Percentiles rank a stretch among this genome's conserved stretches.
These are phyloP conservation scores for Oryza officinalis DNA, from an alignment of 176 grass and related monocot genomes.

Conservation along the genomic window DNA sequence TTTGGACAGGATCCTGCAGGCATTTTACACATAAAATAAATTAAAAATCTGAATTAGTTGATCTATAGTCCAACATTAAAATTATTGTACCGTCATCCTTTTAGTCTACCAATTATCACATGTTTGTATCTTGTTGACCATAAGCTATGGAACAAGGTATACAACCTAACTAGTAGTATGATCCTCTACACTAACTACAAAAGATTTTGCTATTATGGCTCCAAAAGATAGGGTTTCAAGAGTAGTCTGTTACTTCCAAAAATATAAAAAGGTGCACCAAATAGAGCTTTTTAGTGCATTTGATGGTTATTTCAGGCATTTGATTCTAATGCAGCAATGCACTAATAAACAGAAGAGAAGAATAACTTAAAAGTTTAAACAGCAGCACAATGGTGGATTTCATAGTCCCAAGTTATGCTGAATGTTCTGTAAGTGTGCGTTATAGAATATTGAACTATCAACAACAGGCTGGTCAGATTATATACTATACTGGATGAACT, in stretches of 20 bases:
- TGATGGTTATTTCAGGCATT: conserved; percentile 6
- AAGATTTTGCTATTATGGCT: not conserved
- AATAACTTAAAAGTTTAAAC: not conserved
- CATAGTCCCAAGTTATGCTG: not conserved
- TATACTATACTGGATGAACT: conserved; percentile 5
- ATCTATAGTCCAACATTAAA: not conserved
- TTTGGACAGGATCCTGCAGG: conserved; percentile 84
- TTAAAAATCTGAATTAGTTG: not conserved
- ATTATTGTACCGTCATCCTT: not conserved
- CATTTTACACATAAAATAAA: not conserved
- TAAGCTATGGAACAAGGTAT: conserved; percentile 17
- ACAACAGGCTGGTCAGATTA: conserved; percentile 14
- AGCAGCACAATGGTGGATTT: not conserved
- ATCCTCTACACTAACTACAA: not conserved
- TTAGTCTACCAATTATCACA: conserved; percentile 3
- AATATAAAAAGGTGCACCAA: not conserved
- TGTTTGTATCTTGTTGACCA: conserved; percentile 11
- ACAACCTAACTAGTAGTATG: not conserved
- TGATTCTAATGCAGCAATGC: not conserved
- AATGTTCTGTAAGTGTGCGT: not conserved
- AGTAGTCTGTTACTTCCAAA: not conserved
- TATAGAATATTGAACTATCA: conserved; percentile 14
- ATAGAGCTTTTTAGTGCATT: not conserved
- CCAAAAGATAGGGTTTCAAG: not conserved
- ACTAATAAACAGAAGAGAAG: not conserved